Percentiles rank a stretch among this genome's conserved stretches.
Evolutionary conservation across 2,329 filamentous ascomycete species (phyloP).

Genomic region (Beauveria rudraprayagi): DNA sequence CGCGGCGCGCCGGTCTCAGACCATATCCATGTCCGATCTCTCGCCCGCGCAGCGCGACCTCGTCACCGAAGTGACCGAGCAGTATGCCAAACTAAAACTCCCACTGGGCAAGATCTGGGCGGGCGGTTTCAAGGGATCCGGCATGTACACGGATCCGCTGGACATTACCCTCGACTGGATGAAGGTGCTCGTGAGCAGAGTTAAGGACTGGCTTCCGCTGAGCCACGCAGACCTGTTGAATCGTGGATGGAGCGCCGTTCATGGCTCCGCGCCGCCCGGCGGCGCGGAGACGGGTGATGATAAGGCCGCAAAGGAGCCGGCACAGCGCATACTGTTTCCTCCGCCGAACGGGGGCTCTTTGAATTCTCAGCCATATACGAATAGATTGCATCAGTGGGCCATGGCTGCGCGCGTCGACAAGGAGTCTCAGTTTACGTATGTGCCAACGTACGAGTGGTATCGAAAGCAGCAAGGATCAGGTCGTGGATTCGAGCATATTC

Average conservation of each 20-base stretch:
- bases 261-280: not conserved
- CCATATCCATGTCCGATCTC: slow-evolving; percentile 27
- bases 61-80: slow-evolving; percentile 22
- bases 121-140: slow-evolving; percentile 25
- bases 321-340: slow-evolving; percentile 36
- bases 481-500: slow-evolving; percentile 41
- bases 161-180: slow-evolving; percentile 36
- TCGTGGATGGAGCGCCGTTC: slow-evolving; percentile 32
- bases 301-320: slow-evolving; percentile 12
- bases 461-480: slow-evolving; percentile 36
- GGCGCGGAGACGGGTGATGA: slow-evolving; percentile 7
- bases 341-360: slow-evolving; percentile 26
- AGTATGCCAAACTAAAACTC: slow-evolving; percentile 20
- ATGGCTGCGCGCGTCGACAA: slow-evolving; percentile 7
- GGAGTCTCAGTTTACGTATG: slow-evolving; percentile 30
- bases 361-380: slow-evolving; percentile 20
- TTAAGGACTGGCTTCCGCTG: slow-evolving; percentile 30
- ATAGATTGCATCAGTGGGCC: slow-evolving; percentile 36
- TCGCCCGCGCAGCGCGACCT: slow-evolving; percentile 37
- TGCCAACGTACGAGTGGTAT: slow-evolving; percentile 46
- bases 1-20: slow-evolving; percentile 16
- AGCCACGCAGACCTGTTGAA: slow-evolving; percentile 18
- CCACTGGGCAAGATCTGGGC: slow-evolving; percentile 38
- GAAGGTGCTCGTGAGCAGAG: slow-evolving; percentile 22
- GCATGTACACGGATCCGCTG: slow-evolving; percentile 24